Evolutionary conservation across 2,329 filamentous ascomycete species (phyloP).

Genomic region (Blastomyces emzantsi): DNA sequence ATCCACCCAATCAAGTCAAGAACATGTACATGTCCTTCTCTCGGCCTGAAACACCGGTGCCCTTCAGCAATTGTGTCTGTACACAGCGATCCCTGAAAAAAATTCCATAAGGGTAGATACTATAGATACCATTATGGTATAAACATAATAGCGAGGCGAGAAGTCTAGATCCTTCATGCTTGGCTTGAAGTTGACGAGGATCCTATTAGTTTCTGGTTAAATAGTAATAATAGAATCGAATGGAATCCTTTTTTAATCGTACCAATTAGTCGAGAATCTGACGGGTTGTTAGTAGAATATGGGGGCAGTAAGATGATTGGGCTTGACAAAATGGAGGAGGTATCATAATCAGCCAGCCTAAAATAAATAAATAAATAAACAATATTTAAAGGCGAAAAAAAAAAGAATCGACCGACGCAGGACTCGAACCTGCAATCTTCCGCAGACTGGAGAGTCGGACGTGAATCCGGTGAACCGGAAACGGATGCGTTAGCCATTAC

Average conservation of each 20-base stretch:
- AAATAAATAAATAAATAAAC: neutral
- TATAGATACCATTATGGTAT: neutral
- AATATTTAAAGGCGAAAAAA: constrained; percentile 1
- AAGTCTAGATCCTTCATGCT: neutral
- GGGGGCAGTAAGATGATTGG: too few relatives aligned
- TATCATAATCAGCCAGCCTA: too few relatives aligned
- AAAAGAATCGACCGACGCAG: constrained; percentile 14
- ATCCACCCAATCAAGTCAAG: neutral
- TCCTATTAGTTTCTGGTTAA: neutral
- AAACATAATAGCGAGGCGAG: neutral
- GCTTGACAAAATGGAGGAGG: too few relatives aligned
- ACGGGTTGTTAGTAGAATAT: too few relatives aligned
- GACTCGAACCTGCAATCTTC: constrained; percentile 19
- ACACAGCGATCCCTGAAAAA: neutral
- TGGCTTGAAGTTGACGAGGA: neutral
- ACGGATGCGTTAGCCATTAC: constrained; percentile 18
- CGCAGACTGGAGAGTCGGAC: constrained; percentile 9
- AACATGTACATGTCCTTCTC: neutral
- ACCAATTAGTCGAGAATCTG: too few relatives aligned
- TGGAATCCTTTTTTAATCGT: neutral
- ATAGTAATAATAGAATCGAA: neutral
- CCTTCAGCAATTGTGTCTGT: neutral
- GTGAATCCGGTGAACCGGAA: constrained; percentile 11
- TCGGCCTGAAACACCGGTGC: neutral
- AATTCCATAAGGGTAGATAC: neutral